Conservation (phyloP, 768 basidiomycete species). For the Exidia glandulosa region DNA sequence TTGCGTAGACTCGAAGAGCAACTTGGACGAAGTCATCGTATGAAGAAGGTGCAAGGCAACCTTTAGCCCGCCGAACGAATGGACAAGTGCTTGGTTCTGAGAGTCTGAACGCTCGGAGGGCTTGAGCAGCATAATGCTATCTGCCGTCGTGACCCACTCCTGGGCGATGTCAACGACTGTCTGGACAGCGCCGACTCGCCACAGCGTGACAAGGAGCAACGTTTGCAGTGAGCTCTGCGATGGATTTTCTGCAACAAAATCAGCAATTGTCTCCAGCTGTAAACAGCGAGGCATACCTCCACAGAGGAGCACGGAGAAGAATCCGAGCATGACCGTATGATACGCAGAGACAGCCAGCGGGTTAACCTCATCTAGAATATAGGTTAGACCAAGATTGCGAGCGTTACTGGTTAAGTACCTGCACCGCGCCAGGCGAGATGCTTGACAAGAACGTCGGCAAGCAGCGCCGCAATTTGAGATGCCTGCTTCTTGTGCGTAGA, state of each 20-base stretch:
- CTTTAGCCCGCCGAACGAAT: slow-evolving; percentile 74
- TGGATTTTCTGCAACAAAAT: slow-evolving; percentile 50
- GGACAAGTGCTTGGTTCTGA: slow-evolving; percentile 54
- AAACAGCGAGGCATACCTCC: slow-evolving; percentile 33
- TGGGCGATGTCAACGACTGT: slow-evolving; percentile 49
- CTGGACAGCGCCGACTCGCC: slow-evolving; percentile 59
- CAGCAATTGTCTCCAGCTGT: background rate
- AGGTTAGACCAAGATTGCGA: background rate
- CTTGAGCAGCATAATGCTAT: slow-evolving; percentile 34
- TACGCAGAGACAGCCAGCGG: slow-evolving; percentile 34
- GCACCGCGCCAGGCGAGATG: slow-evolving; percentile 47
- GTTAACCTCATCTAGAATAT: slow-evolving; percentile 1
- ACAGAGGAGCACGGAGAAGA: slow-evolving; percentile 40
- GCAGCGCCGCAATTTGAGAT: slow-evolving; percentile 46
- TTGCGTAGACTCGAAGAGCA: slow-evolving; percentile 78
- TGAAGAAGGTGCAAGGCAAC: slow-evolving; percentile 68
- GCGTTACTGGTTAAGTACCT: slow-evolving; percentile 31
- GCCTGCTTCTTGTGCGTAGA: slow-evolving; percentile 68
- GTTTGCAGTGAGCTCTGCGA: slow-evolving; percentile 69
- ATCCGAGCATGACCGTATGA: slow-evolving; percentile 42
- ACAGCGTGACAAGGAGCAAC: slow-evolving; percentile 65
- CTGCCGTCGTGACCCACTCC: slow-evolving; percentile 45
- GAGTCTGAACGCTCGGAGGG: slow-evolving; percentile 46
- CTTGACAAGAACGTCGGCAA: slow-evolving; percentile 64
- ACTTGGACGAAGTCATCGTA: slow-evolving; percentile 66